Evolutionary conservation across 2,329 filamentous ascomycete genomes (phyloP).

Genomic region (Arthroderma sp.): DNA sequence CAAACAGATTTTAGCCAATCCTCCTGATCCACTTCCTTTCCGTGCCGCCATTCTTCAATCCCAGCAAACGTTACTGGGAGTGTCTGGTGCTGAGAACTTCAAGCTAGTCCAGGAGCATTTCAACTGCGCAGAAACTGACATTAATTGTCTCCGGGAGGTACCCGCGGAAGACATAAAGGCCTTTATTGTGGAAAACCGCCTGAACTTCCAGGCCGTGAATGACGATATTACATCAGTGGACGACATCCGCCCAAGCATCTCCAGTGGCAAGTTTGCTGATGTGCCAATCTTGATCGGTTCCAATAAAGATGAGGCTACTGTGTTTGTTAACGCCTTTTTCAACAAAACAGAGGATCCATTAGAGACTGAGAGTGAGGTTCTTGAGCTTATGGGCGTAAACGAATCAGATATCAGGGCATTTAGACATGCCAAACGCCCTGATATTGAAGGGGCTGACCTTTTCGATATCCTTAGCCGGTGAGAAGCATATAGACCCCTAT

Average conservation of each 20-base stretch:
- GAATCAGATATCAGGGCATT: too few species aligned
- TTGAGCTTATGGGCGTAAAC: too few species aligned
- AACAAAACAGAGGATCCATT: too few species aligned
- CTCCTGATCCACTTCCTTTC: not conserved
- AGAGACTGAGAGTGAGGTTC: too few species aligned
- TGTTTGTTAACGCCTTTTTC: too few species aligned
- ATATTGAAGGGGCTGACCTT: too few species aligned
- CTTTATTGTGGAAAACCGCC: constrained; percentile 17
- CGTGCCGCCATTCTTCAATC: constrained; percentile 2
- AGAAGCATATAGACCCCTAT: too few species aligned
- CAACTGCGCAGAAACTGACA: not conserved
- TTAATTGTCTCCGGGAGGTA: not conserved
- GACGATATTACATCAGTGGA: constrained; percentile 22
- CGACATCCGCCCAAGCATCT: constrained; percentile 15
- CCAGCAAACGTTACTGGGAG: not conserved
- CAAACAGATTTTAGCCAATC: constrained; percentile 12
- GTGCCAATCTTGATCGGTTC: constrained; percentile 22
- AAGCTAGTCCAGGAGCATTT: not conserved
- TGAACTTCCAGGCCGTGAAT: constrained; percentile 18
- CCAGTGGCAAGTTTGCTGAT: constrained; percentile 18
- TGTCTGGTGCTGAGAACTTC: not conserved
- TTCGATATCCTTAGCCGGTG: too few species aligned
- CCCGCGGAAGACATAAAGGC: constrained; percentile 15
- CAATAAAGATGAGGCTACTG: too few species aligned
- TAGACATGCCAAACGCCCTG: too few species aligned